Conservation (phyloP, 768 basidiomycete genomes). For the Kondoa malvinella region DNA sequence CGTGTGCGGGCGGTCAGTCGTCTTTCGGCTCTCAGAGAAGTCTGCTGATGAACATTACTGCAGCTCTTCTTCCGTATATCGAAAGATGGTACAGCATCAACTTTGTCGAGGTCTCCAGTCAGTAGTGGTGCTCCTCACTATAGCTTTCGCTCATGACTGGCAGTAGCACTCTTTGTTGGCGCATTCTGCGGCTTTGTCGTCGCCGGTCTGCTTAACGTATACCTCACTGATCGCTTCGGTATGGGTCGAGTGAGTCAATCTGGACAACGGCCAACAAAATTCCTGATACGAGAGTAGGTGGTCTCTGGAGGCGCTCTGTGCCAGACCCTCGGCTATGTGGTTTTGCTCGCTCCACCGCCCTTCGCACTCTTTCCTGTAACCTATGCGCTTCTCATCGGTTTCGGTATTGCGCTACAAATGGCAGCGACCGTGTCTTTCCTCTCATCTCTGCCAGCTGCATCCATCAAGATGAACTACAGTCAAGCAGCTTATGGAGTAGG, state of each 20-base stretch:
- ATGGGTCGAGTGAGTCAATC: slow-evolving; percentile 13
- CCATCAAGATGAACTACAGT: slow-evolving; percentile 10
- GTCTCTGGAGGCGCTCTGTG: slow-evolving; percentile 10
- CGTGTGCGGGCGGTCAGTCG: background rate
- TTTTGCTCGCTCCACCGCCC: slow-evolving; percentile 13
- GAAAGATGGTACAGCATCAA: background rate
- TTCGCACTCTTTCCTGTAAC: slow-evolving; percentile 16
- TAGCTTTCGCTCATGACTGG: background rate
- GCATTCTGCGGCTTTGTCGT: slow-evolving; percentile 16
- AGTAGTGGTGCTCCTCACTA: background rate
- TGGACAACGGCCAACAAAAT: too few relatives aligned
- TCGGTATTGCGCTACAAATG: slow-evolving; percentile 15
- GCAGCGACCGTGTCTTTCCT: slow-evolving; percentile 10
- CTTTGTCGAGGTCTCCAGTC: background rate
- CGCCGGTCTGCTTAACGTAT: slow-evolving; percentile 12
- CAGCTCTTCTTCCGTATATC: background rate
- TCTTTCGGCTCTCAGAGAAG: background rate
- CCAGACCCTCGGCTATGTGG: slow-evolving; percentile 12
- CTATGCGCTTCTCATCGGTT: slow-evolving; percentile 16
- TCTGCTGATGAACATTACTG: background rate
- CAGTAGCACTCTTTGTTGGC: slow-evolving; percentile 13
- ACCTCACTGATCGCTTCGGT: slow-evolving; percentile 12
- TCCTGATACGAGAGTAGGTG: too few relatives aligned
- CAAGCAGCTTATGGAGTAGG: slow-evolving; percentile 11
- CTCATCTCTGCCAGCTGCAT: slow-evolving; percentile 1